These are phyloP conservation scores for Saccharomyces hybrid DNA, from an alignment of 1,139 yeast species.

Conservation along the genomic window DNA sequence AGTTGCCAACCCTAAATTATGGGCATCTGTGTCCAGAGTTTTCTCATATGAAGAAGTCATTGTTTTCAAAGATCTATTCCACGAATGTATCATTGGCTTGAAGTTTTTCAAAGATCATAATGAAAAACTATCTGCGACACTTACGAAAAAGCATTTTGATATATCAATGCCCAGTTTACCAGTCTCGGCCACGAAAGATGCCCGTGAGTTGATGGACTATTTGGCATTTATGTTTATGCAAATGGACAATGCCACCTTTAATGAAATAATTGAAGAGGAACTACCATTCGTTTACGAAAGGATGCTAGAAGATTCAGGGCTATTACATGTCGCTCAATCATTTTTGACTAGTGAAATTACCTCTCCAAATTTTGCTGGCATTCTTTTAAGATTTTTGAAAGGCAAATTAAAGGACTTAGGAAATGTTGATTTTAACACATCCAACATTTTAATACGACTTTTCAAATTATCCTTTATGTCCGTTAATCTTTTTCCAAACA, in stretches of 20 bases:
- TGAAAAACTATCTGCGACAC: constrained; percentile 26
- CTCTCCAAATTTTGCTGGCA: constrained; percentile 87
- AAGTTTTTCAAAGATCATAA: constrained; percentile 59
- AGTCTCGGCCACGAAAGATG: constrained; percentile 82
- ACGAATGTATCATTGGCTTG: constrained; percentile 79
- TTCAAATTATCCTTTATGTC: constrained; percentile 94
- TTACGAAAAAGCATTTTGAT: constrained; percentile 44
- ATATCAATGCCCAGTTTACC: constrained; percentile 76
- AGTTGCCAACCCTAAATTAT: constrained; percentile 55
- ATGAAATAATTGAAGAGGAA: constrained; percentile 81
- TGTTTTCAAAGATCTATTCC: constrained; percentile 66
- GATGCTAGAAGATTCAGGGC: constrained; percentile 76
- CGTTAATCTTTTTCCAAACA: constrained; percentile 79
- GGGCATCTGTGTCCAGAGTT: constrained; percentile 85
- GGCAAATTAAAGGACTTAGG: constrained; percentile 73
- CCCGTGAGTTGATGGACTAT: constrained; percentile 91
- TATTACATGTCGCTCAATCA: constrained; percentile 87
- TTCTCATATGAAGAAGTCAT: constrained; percentile 76
- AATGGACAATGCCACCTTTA: constrained; percentile 91
- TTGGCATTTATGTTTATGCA: constrained; percentile 91
- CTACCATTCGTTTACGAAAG: constrained; percentile 70
- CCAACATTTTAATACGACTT: constrained; percentile 73
- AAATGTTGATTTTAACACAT: constrained; percentile 65
- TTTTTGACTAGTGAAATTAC: constrained; percentile 90
- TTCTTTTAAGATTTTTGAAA: constrained; percentile 67